A percentile compares a stretch with the other conserved stretches of the same genome.
phyloP scores from a whole-genome alignment of 257 asterid species.

The Petunia axillaris region DNA sequence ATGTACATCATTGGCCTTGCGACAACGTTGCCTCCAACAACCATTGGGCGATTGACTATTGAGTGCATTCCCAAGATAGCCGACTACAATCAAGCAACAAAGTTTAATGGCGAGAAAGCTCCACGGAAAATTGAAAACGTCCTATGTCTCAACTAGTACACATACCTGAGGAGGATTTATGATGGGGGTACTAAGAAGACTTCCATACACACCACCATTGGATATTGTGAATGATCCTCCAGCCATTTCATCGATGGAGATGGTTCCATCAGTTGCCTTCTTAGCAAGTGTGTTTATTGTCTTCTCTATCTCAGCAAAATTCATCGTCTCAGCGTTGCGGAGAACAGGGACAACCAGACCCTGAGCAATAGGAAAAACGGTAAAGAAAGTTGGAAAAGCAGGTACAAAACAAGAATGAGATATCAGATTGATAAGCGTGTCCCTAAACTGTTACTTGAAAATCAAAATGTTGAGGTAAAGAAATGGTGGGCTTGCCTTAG shows the following conservation, averaged over 20 bases:
- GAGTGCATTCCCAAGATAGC: constrained; percentile 99
- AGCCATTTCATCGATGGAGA: constrained; percentile 98
- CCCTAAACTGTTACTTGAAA: not conserved
- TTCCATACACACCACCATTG: constrained; percentile 98
- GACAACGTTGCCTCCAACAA: constrained; percentile 83
- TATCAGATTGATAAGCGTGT: not conserved
- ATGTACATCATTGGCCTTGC: constrained; percentile 96
- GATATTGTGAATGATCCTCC: constrained; percentile 97
- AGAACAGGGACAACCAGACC: constrained; percentile 98
- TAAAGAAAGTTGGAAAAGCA: constrained; percentile 2
- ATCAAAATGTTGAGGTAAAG: not conserved
- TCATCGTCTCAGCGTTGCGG: constrained; percentile 78
- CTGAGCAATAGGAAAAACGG: constrained; percentile 44
- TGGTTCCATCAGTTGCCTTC: constrained; percentile 86
- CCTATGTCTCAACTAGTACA: not conserved
- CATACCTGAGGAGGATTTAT: constrained; percentile 98
- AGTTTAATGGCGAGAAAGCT: not conserved
- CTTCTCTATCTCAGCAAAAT: constrained; percentile 96
- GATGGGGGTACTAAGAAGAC: constrained; percentile 95
- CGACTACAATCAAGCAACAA: constrained; percentile 53
- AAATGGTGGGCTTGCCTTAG: constrained; percentile 61
- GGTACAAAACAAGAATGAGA: not conserved
- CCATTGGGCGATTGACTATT: constrained; percentile 94
- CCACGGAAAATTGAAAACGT: not conserved
- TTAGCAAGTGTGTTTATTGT: constrained; percentile 84